Conservation (phyloP, 1,284 basidiomycete genomes). For the Microbotryomycetes sp. region DNA sequence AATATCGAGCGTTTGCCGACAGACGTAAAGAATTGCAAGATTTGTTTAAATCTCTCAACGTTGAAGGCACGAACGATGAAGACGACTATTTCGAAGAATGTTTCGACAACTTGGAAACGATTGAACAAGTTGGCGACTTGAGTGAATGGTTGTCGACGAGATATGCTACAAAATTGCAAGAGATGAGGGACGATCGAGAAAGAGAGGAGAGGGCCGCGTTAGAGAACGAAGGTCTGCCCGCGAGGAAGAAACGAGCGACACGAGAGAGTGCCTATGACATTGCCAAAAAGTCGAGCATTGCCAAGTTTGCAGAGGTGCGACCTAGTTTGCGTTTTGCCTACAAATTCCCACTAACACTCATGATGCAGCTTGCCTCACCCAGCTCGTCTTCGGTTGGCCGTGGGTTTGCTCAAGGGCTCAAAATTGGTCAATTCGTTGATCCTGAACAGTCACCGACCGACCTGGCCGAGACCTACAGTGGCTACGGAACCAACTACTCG, state of each 20-base stretch:
- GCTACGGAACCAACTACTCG: conserved; percentile 36
- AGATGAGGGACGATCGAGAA: conserved; percentile 53
- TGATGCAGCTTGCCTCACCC: background rate
- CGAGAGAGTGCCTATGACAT: conserved; percentile 80
- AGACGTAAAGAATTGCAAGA: conserved; percentile 58
- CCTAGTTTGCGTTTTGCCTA: conserved; percentile 28
- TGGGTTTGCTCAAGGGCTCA: conserved; percentile 45
- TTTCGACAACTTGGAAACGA: conserved; percentile 50
- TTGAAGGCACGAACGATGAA: no score
- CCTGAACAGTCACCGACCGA: conserved; percentile 37
- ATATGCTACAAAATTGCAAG: conserved; percentile 55
- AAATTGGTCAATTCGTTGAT: conserved; percentile 59
- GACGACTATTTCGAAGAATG: conserved; percentile 66
- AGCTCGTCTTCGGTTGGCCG: background rate
- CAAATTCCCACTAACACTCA: no score
- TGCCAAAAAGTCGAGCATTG: conserved; percentile 68
- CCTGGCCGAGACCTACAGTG: conserved; percentile 43
- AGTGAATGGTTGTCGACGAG: conserved; percentile 86
- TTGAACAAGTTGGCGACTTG: conserved; percentile 86
- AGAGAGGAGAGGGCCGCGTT: conserved; percentile 14
- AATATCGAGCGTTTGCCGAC: conserved; percentile 75
- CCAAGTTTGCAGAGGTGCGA: conserved; percentile 70
- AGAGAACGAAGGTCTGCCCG: conserved; percentile 45
- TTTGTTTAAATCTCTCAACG: conserved; percentile 56
- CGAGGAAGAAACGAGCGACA: conserved; percentile 61